Evolutionary conservation across 2,329 filamentous ascomycete genomes (phyloP).

Genomic region (Aspergillus oerlinghausenensis): DNA sequence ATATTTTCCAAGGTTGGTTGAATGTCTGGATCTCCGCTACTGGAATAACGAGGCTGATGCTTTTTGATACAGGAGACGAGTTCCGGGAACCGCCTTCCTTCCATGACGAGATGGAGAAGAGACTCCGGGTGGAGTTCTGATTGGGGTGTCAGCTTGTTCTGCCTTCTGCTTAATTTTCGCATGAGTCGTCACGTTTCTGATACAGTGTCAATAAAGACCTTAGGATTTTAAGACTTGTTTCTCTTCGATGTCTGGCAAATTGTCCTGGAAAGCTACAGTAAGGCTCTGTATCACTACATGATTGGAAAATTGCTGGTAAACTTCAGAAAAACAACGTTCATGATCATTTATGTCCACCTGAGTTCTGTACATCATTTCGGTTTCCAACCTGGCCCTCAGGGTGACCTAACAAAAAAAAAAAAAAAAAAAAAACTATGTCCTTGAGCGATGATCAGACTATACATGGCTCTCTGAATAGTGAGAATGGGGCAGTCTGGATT

Average conservation of each 20-base stretch:
- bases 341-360: not conserved
- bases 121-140: conserved; percentile 67
- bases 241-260: not conserved
- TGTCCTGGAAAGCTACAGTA: not conserved
- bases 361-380: not conserved
- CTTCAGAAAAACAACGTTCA: not conserved
- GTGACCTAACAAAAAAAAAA: not conserved
- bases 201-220: not conserved
- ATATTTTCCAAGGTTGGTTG: conserved; percentile 70
- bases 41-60: conserved; percentile 5
- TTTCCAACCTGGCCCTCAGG: not conserved
- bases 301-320: not conserved
- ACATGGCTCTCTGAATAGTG: not conserved
- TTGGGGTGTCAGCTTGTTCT: conserved; percentile 3
- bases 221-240: not conserved
- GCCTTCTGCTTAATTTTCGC: conserved; percentile 2
- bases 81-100: conserved; percentile 65
- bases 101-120: conserved; percentile 91
- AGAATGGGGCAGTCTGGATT: not conserved
- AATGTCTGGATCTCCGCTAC: conserved; percentile 8
- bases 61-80: conserved; percentile 54
- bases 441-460: not conserved
- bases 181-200: conserved; percentile 4
- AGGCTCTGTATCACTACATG: not conserved
- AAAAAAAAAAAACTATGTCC: not conserved